Conservation (phyloP, 1,284 basidiomycete species). For the Tilletia walkeri region DNA sequence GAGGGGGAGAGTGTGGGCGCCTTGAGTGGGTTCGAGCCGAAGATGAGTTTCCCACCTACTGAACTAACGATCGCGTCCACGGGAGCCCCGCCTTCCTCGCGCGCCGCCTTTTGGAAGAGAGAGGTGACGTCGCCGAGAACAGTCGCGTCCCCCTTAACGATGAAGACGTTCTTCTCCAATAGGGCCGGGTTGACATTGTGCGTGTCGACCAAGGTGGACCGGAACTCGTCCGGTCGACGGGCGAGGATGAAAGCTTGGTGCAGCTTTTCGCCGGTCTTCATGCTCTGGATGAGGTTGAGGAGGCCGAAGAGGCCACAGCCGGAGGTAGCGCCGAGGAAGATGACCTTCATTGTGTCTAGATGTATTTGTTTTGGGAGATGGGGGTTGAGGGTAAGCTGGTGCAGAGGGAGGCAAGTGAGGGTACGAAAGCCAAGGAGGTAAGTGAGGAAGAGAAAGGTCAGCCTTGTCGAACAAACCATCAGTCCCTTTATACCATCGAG, state of each 20-base stretch:
- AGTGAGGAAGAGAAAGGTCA: too few species aligned
- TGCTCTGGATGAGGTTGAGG: neutral
- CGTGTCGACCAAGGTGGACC: neutral
- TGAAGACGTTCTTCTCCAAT: neutral
- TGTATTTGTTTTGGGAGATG: too few species aligned
- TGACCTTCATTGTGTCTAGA: neutral
- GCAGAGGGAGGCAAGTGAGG: too few species aligned
- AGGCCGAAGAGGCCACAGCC: neutral
- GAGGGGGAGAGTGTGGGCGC: neutral
- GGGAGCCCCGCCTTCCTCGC: neutral
- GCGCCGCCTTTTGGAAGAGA: neutral
- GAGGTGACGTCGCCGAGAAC: neutral
- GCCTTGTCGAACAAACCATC: too few species aligned
- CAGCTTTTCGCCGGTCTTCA: neutral
- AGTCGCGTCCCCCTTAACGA: conserved; percentile 5
- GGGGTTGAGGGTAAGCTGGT: too few species aligned
- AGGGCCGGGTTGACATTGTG: neutral
- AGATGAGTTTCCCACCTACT: neutral
- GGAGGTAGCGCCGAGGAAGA: neutral
- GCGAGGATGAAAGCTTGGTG: neutral
- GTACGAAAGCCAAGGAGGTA: too few species aligned
- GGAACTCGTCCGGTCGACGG: neutral
- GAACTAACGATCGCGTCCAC: neutral
- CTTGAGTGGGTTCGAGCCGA: neutral
- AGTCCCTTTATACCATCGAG: too few species aligned